Base-by-base conservation (phyloP, 176 grass and related monocot species). In the Avena atlantica region DNA sequence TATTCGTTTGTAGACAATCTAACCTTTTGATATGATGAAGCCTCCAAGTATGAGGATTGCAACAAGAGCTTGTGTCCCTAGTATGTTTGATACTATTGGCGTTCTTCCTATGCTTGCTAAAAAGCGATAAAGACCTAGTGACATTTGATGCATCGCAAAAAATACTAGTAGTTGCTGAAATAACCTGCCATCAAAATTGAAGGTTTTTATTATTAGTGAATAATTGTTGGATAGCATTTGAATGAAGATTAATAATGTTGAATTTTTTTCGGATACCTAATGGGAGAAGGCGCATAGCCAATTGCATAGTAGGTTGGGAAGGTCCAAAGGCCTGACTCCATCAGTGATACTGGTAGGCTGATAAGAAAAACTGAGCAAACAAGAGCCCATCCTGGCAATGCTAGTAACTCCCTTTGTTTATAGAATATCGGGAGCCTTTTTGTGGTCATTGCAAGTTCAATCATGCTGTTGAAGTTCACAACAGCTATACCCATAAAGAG, bases 401-500 rank as follows among this genome's bases (percentile, higher is more conserved):
- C 40, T 42, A 42, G 40, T 42, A 42, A 42, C 40, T 42, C 40
- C 56, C 91, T 90, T 81, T 97, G 95, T 87, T 97, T 97, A 80
- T 93, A 97, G 76, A 93, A 95, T 27, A 93, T 95, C 37, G 93
- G 93, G 78, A 97, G 87, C 31, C 95, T 84, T 55, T 89, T 95
- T 87, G 93, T 89, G 72, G 93, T 97, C 89, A 95, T 97, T 73
- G 91, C 86, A 65, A 97, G 81, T 83, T 95, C 95, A 16, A 91
- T 95, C 95, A 95, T 93, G 76, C 93, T 93, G 67, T 97, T 97
- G 84, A 97, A 97, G 59, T 91, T 95, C 20, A 93, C 76, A 13
- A 93, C 82, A 67, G 81, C 78, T 29, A 60, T 60, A 21, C 57
- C 57, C 57, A 84, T 72, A 91, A 93, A 95, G 31, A 90, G 82